Evolutionary conservation across 179 eudicot species (phyloP), one percentile per base, ranked within the genome.

Genomic region (Gypsophila paniculata): DNA sequence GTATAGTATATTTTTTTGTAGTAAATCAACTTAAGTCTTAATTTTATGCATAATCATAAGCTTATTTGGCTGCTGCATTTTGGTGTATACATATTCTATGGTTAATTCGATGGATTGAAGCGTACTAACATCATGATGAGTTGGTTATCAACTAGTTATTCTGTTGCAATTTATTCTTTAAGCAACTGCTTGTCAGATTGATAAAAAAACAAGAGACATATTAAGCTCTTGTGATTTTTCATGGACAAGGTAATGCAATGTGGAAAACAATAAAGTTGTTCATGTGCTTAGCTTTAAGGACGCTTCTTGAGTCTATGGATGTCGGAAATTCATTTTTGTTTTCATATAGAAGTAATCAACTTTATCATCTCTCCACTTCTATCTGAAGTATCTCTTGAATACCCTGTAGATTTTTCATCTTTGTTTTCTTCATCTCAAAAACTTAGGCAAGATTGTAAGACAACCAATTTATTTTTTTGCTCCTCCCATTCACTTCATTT

Each of bases 1-100:
- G 98, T 93, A 88, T 34, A 32, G 6, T 18, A 21, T 26, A 21
- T 23, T 71, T 52, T 52, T 18, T 61, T 21, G 53, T 79, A 61
- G 64, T 21, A 11, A 23, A n/a, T 48, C 60, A 8, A 39, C 62
- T 36, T n/a, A n/a, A 8, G 61, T 29, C 44, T 13, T 53, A 36
- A 12, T 21, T 46, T 14, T 49, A 32, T 39, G 25, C 0, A 65
- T 22, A 36, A 52, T 0, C 11, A 14, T 10, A 34, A 4, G 13
- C 32, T 49, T 9, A 29, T 54, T 25, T 67, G 5, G 60, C 6
- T 66, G 18, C 19, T 39, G 5, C 32, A 10, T 21, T 18, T 58
- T 11, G 26, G 15, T 9, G 32, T 18, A 52, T 52, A 21, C 19
- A 19, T 52, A 6, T 17, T 52, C 18, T 17, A 18, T 52, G 57